Evolutionary conservation across 2,329 filamentous ascomycete species (phyloP).

Genomic region (Aspergillus costaricaensis): DNA sequence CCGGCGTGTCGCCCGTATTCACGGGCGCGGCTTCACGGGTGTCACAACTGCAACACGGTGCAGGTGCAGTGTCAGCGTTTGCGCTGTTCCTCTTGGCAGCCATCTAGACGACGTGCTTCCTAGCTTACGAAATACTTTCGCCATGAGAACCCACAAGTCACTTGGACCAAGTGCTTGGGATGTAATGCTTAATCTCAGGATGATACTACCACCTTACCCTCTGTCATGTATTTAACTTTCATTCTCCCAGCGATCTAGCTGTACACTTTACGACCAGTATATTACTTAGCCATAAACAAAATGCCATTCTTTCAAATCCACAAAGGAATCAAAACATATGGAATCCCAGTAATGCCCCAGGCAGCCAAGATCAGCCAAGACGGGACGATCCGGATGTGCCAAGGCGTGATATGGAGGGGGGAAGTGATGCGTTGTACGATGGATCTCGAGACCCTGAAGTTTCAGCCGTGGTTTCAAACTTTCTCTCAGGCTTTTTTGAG

Average conservation of each 20-base stretch:
- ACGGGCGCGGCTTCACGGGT: conserved; percentile 22
- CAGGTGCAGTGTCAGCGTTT: conserved; percentile 11
- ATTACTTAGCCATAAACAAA: background rate
- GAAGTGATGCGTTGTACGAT: background rate
- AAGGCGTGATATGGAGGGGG: background rate
- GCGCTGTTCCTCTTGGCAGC: conserved; percentile 17
- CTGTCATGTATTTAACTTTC: background rate
- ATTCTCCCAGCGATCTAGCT: background rate
- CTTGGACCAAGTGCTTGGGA: background rate
- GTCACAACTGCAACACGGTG: conserved; percentile 15
- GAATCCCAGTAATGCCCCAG: background rate
- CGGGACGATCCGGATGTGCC: conserved; percentile 22
- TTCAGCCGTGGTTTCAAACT: background rate
- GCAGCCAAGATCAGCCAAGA: conserved; percentile 24
- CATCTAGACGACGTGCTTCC: conserved; percentile 13
- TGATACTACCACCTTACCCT: background rate
- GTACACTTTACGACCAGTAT: background rate
- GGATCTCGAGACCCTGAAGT: background rate
- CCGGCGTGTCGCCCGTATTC: conserved; percentile 19
- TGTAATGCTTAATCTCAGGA: conserved; percentile 1
- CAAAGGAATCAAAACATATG: no score
- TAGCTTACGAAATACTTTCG: background rate
- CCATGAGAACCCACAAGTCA: background rate
- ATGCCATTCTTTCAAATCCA: background rate
- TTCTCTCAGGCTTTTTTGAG: background rate